Evolutionary conservation across 2,329 filamentous ascomycete genomes (phyloP).

Genomic region (Cladosporium colombiae): DNA sequence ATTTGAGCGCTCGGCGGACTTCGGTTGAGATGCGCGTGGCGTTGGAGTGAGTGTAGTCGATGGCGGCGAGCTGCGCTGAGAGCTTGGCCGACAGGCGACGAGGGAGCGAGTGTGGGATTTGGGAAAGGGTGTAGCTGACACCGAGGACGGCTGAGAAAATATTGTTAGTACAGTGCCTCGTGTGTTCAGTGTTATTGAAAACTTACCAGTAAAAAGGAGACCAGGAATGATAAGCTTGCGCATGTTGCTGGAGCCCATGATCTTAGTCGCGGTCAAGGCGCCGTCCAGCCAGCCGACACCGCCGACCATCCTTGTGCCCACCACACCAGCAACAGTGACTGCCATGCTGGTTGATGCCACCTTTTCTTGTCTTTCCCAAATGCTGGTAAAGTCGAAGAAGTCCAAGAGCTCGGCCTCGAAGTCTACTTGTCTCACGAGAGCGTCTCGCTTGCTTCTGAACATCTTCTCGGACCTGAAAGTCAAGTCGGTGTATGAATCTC

Average conservation of each 20-base stretch:
- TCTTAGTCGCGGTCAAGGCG: constrained; percentile 73
- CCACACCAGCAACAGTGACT: constrained; percentile 82
- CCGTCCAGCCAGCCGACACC: constrained; percentile 89
- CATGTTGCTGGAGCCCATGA: constrained; percentile 79
- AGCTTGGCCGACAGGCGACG: constrained; percentile 84
- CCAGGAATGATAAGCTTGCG: constrained; percentile 79
- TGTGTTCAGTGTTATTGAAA: not conserved
- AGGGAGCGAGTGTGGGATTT: constrained; percentile 87
- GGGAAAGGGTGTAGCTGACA: constrained; percentile 76
- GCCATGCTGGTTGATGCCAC: constrained; percentile 92
- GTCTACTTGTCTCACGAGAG: constrained; percentile 79
- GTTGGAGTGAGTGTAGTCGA: constrained; percentile 94
- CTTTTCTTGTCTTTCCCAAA: constrained; percentile 92
- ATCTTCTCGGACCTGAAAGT: constrained; percentile 90
- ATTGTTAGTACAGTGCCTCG: not conserved
- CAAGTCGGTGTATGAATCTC: constrained; percentile 80
- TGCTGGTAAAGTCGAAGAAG: constrained; percentile 82
- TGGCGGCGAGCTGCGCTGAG: constrained; percentile 71
- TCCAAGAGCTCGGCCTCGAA: constrained; percentile 87
- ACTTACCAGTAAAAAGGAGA: constrained; percentile 74
- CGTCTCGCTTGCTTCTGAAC: constrained; percentile 83
- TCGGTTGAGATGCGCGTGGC: constrained; percentile 79
- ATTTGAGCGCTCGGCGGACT: constrained; percentile 83
- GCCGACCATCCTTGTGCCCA: constrained; percentile 79
- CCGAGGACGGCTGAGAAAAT: constrained; percentile 64